phyloP scores from a whole-genome alignment of 805 yeast genomes.

The Teunomyces atbi region DNA sequence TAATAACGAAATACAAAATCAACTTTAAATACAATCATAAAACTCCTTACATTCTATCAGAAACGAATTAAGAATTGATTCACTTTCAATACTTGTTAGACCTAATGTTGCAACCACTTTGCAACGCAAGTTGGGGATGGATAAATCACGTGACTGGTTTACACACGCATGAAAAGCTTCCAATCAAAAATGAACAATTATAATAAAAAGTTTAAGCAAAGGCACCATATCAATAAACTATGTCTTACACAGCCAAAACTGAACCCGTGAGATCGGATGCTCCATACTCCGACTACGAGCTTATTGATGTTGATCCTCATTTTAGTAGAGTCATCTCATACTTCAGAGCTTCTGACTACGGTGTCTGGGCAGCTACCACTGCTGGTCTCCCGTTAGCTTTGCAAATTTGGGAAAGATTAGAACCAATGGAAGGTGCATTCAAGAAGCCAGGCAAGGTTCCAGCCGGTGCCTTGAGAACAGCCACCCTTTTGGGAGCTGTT shows the following conservation, averaged over 20 bases:
- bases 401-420: conserved; percentile 42
- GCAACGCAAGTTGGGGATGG: not conserved
- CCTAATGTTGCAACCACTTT: too few species aligned
- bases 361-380: conserved; percentile 43
- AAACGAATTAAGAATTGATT: too few species aligned
- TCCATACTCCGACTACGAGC: conserved; percentile 38
- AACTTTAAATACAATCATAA: not conserved
- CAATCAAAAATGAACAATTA: conserved; percentile 5
- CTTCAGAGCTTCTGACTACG: conserved; percentile 67
- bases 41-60: not conserved
- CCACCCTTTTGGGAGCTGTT: conserved; percentile 58
- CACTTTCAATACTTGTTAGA: too few species aligned
- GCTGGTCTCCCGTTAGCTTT: conserved; percentile 43
- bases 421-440: conserved; percentile 41
- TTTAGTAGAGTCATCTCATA: conserved; percentile 69
- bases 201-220: conserved; percentile 1
- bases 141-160: not conserved
- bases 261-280: conserved; percentile 43
- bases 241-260: conserved; percentile 40
- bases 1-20: not conserved
- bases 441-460: conserved; percentile 52
- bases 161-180: conserved; percentile 4
- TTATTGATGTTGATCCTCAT: conserved; percentile 78
- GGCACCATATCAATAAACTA: conserved; percentile 12
- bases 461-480: conserved; percentile 54